These are phyloP conservation scores for Sporothrix euskadiensis DNA, from an alignment of 2,329 filamentous ascomycete genomes.

Conservation along the genomic window DNA sequence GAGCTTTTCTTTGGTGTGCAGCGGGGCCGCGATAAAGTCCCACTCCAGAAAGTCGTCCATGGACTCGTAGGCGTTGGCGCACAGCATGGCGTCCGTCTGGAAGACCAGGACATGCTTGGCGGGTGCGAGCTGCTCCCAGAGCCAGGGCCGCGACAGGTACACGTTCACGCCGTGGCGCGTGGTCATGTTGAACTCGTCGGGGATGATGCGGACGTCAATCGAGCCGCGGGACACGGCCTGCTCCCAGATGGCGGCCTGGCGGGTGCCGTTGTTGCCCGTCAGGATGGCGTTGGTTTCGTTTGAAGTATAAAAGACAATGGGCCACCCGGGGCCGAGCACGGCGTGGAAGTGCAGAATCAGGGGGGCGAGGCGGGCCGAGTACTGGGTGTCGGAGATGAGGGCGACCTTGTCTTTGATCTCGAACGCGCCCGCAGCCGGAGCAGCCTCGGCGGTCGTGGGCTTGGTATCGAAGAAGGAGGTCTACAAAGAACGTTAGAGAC, in stretches of 20 bases:
- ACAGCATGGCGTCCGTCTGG: slow-evolving; percentile 45
- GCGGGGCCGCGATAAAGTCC: slow-evolving; percentile 43
- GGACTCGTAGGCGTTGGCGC: slow-evolving; percentile 36
- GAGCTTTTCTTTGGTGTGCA: slow-evolving; percentile 32
- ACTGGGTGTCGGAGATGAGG: slow-evolving; percentile 44
- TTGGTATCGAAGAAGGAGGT: slow-evolving; percentile 20
- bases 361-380: slow-evolving; percentile 45
- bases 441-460: neutral
- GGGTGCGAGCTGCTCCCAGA: slow-evolving; percentile 43
- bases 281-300: slow-evolving; percentile 28
- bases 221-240: slow-evolving; percentile 40
- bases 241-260: slow-evolving; percentile 39
- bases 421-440: neutral
- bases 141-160: slow-evolving; percentile 42
- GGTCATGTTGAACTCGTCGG: slow-evolving; percentile 40
- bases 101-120: slow-evolving; percentile 43
- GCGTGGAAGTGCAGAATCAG: slow-evolving; percentile 39
- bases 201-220: slow-evolving; percentile 45
- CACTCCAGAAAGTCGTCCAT: slow-evolving; percentile 43
- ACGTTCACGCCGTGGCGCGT: slow-evolving; percentile 41
- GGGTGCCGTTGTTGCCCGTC: slow-evolving; percentile 13
- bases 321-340: slow-evolving; percentile 47
- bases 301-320: slow-evolving; percentile 47
- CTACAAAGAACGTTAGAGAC: neutral
- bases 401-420: slow-evolving; percentile 33